Conservation (phyloP, 371 early-diverging fungal species). For the Zopfochytrium polystomum region DNA sequence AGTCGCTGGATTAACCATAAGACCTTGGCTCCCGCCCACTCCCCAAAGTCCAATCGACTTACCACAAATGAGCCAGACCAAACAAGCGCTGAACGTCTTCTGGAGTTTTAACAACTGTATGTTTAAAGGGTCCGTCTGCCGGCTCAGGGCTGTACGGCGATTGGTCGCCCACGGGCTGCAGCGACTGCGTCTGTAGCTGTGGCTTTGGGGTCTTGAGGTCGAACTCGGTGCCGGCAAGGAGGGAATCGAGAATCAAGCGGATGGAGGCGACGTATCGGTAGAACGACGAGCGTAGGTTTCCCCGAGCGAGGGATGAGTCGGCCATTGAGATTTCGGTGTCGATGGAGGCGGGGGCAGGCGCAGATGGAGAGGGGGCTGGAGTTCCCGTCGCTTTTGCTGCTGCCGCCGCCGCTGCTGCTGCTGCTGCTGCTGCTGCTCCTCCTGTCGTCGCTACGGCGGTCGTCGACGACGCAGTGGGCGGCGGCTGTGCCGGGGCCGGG, state of each 20-base stretch:
- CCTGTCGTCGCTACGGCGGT: too few species aligned
- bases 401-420: too few species aligned
- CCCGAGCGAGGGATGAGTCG: constrained; percentile 17
- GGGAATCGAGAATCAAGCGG: constrained; percentile 10
- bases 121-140: too few species aligned
- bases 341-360: too few species aligned
- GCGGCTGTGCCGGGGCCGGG: too few species aligned
- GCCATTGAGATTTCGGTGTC: constrained; percentile 13
- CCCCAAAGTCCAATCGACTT: not conserved
- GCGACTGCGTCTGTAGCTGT: not conserved
- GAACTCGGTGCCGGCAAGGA: constrained; percentile 8
- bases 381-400: too few species aligned
- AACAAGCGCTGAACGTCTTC: constrained; percentile 17
- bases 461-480: too few species aligned
- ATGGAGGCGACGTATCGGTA: constrained; percentile 14
- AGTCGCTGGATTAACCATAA: not conserved
- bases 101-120: constrained; percentile 10
- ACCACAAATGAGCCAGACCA: constrained; percentile 28
- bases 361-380: too few species aligned
- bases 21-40: not conserved
- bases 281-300: constrained; percentile 14
- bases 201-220: too few species aligned
- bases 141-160: not conserved
- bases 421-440: too few species aligned
- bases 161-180: not conserved